These are phyloP conservation scores for Hanseniaspora vineae DNA, from an alignment of 805 yeast genomes.

Conservation along the genomic window DNA sequence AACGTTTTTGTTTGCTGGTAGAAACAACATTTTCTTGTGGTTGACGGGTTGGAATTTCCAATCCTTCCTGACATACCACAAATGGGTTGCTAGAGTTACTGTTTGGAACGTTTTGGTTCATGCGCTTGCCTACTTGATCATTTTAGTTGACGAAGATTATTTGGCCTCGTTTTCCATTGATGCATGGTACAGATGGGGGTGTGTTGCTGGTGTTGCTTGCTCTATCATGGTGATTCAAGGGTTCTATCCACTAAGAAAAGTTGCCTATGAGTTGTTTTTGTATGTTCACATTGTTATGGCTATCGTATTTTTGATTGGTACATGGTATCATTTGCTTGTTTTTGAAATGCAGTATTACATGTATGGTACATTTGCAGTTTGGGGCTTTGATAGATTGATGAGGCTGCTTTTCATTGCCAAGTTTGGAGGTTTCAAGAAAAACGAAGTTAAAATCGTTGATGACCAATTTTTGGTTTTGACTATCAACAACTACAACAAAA, in stretches of 20 bases:
- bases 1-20: slow-evolving; percentile 48
- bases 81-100: slow-evolving; percentile 41
- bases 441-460: background rate
- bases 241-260: slow-evolving; percentile 30
- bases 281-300: slow-evolving; percentile 34
- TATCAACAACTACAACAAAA: slow-evolving; percentile 4
- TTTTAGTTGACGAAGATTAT: background rate
- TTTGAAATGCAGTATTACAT: slow-evolving; percentile 37
- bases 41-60: slow-evolving; percentile 48
- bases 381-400: slow-evolving; percentile 52
- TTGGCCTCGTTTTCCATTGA: slow-evolving; percentile 3
- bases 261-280: slow-evolving; percentile 35
- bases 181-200: slow-evolving; percentile 24
- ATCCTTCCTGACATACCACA: slow-evolving; percentile 49
- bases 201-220: slow-evolving; percentile 15
- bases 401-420: slow-evolving; percentile 33
- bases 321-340: slow-evolving; percentile 30
- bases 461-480: slow-evolving; percentile 1
- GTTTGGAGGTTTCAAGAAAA: slow-evolving; percentile 5
- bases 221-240: slow-evolving; percentile 29
- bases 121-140: slow-evolving; percentile 5
- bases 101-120: slow-evolving; percentile 8
- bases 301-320: slow-evolving; percentile 30
- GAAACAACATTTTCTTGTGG: slow-evolving; percentile 52
- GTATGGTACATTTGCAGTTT: slow-evolving; percentile 43